Conservation (phyloP, 2,329 filamentous ascomycete species). For the Pestalotiopsis sp. region DNA sequence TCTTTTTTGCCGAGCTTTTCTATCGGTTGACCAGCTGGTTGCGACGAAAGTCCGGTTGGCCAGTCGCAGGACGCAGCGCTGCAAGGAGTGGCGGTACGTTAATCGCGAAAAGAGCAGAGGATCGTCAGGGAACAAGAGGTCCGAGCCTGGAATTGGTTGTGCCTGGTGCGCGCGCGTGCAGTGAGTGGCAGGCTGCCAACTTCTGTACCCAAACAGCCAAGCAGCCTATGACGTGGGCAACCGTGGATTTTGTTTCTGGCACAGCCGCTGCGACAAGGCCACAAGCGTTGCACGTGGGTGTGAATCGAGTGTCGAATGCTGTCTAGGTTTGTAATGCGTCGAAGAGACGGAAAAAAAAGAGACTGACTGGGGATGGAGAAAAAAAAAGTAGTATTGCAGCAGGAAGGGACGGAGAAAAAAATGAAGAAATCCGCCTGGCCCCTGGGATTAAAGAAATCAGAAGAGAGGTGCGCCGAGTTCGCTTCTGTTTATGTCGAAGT, state of each 20-base stretch:
- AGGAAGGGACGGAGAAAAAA: background rate
- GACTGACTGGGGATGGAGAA: background rate
- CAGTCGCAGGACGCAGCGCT: background rate
- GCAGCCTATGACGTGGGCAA: conserved; percentile 12
- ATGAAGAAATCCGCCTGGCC: background rate
- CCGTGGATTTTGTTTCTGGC: background rate
- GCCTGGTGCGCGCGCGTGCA: background rate
- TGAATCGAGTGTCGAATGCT: conserved; percentile 2
- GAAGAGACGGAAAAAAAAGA: background rate
- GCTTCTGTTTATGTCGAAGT: conserved; percentile 2
- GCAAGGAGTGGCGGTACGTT: background rate
- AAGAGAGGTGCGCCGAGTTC: background rate
- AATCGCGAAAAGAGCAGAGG: conserved; percentile 7
- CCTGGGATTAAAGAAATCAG: background rate
- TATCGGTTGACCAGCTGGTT: background rate
- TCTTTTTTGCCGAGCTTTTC: background rate
- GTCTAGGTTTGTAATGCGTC: background rate
- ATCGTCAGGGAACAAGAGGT: conserved; percentile 11
- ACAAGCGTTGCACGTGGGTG: background rate
- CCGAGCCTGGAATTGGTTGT: conserved; percentile 2
- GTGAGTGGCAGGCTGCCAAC: background rate
- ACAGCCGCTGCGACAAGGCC: background rate
- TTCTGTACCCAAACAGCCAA: background rate
- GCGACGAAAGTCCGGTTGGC: background rate
- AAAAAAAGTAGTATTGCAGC: background rate